phyloP scores from a whole-genome alignment of 345 rosid species.

The Abelmoschus esculentus region DNA sequence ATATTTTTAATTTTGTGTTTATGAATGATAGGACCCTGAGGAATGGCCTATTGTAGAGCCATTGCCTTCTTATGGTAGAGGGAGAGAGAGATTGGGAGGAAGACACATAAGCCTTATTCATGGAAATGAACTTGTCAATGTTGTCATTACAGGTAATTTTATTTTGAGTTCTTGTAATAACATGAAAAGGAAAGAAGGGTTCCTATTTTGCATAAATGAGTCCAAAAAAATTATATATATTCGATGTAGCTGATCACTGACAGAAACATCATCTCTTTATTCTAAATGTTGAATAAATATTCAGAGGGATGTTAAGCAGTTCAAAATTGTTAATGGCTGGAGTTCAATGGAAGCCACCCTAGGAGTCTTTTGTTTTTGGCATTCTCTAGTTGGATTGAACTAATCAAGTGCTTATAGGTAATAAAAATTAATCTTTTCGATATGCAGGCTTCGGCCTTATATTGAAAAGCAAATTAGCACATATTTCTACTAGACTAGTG shows the following conservation, averaged over 20 bases:
- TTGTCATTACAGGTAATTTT: constrained; percentile 70
- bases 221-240: neutral
- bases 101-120: constrained; percentile 97
- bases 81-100: constrained; percentile 93
- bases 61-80: constrained; percentile 98
- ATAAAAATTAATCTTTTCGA: neutral
- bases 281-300: neutral
- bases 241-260: neutral
- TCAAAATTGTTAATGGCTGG: neutral
- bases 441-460: neutral
- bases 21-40: constrained; percentile 41
- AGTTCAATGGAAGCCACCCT: neutral
- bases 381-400: neutral
- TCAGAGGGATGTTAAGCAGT: neutral
- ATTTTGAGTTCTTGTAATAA: neutral
- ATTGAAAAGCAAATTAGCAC: neutral
- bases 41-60: constrained; percentile 96
- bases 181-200: neutral
- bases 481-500: constrained; percentile 3
- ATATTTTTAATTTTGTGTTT: neutral
- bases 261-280: neutral
- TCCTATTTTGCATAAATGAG: neutral
- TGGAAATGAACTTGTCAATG: constrained; percentile 82
- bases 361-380: neutral
- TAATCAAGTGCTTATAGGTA: neutral